Evolutionary conservation across 2,329 filamentous ascomycete species (phyloP).

Genomic region (Biscogniauxia sp.): DNA sequence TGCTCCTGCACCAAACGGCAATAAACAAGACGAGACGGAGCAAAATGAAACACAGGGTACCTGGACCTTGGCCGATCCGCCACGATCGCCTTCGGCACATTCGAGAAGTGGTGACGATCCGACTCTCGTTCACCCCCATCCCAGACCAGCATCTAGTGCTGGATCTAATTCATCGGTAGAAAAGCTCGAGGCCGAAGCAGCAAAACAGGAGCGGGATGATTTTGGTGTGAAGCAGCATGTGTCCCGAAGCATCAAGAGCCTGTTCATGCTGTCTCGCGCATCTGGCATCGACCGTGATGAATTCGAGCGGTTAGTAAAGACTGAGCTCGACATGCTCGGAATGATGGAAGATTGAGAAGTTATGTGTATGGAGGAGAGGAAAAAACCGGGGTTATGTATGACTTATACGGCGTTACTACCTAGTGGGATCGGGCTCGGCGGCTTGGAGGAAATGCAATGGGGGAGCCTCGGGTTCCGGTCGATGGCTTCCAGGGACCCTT

Average conservation of each 20-base stretch:
- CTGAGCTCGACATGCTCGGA: constrained; percentile 67
- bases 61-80: constrained; percentile 45
- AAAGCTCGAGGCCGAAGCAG: constrained; percentile 56
- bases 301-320: constrained; percentile 69
- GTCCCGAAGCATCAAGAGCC: constrained; percentile 71
- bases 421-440: too few species aligned
- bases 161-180: constrained; percentile 61
- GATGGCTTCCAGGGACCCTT: neutral
- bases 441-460: neutral
- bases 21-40: constrained; percentile 27
- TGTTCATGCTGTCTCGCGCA: constrained; percentile 68
- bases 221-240: constrained; percentile 78
- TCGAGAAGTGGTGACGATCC: constrained; percentile 39
- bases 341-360: constrained; percentile 58
- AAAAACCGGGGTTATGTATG: neutral
- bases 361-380: neutral
- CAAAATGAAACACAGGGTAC: constrained; percentile 38
- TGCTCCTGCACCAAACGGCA: constrained; percentile 23
- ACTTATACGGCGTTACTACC: constrained; percentile 1
- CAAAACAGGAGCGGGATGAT: constrained; percentile 61
- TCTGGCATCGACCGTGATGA: constrained; percentile 73
- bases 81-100: constrained; percentile 37
- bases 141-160: constrained; percentile 58
- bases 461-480: neutral
- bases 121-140: constrained; percentile 46